phyloP scores from a whole-genome alignment of 2,329 filamentous ascomycete genomes.

The Hypoxylon sp. region DNA sequence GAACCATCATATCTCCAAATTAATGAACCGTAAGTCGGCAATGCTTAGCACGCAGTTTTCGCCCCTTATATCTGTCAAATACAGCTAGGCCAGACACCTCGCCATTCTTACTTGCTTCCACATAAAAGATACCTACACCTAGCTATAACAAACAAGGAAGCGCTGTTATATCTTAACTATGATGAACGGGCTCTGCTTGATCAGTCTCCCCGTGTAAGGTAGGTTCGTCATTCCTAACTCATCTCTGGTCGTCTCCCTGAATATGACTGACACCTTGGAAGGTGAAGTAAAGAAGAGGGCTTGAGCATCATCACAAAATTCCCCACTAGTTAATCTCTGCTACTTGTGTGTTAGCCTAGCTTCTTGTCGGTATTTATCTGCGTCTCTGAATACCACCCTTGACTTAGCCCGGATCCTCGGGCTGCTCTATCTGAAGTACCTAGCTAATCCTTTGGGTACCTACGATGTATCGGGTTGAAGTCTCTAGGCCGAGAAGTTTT shows the following conservation, averaged over 20 bases:
- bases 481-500: not conserved
- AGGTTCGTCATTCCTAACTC: not conserved
- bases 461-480: not conserved
- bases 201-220: not conserved
- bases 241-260: not conserved
- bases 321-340: not conserved
- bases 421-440: not conserved
- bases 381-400: not conserved
- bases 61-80: not conserved
- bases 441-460: not conserved
- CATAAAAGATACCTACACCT: too few relatives aligned
- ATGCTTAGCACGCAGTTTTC: not conserved
- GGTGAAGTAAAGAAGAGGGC: not conserved
- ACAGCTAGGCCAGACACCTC: not conserved
- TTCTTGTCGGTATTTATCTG: not conserved
- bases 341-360: not conserved
- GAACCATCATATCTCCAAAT: not conserved
- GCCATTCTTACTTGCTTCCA: too few relatives aligned
- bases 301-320: not conserved
- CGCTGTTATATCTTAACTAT: not conserved
- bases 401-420: not conserved
- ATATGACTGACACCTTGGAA: not conserved
- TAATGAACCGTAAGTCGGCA: not conserved
- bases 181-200: not conserved
- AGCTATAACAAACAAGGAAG: not conserved